phyloP scores from a whole-genome alignment of 1,139 yeast species.

The Pichia norvegensis region DNA sequence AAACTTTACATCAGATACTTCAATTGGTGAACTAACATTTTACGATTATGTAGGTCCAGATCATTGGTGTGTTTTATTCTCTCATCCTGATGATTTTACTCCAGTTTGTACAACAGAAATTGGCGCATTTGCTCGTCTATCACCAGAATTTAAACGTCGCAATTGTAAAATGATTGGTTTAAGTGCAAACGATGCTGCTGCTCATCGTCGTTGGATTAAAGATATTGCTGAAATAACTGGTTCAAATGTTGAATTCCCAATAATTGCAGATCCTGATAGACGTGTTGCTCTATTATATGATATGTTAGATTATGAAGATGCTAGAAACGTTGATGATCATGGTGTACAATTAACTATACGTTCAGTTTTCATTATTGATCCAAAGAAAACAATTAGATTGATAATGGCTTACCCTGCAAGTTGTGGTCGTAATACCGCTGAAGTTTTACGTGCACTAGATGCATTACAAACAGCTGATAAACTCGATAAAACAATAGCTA shows the following conservation, averaged over 20 bases:
- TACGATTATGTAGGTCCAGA: slow-evolving; percentile 62
- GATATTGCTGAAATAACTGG: slow-evolving; percentile 77
- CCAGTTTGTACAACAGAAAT: slow-evolving; percentile 88
- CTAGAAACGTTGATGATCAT: slow-evolving; percentile 49
- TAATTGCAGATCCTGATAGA: slow-evolving; percentile 69
- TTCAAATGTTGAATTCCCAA: slow-evolving; percentile 62
- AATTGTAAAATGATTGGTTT: slow-evolving; percentile 71
- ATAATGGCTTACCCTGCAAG: slow-evolving; percentile 77
- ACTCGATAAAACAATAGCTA: slow-evolving; percentile 49
- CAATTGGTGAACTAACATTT: slow-evolving; percentile 67
- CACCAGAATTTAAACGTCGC: slow-evolving; percentile 74
- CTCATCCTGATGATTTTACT: slow-evolving; percentile 85
- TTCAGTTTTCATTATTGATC: slow-evolving; percentile 79
- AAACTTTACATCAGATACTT: slow-evolving; percentile 65
- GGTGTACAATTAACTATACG: slow-evolving; percentile 66
- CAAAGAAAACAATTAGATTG: slow-evolving; percentile 64
- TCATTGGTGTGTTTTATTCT: slow-evolving; percentile 72
- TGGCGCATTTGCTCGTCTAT: slow-evolving; percentile 79
- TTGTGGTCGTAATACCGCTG: slow-evolving; percentile 84
- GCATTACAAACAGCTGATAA: slow-evolving; percentile 71
- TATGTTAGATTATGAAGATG: slow-evolving; percentile 68
- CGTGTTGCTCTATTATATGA: slow-evolving; percentile 63
- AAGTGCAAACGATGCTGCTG: slow-evolving; percentile 62
- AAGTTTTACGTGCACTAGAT: slow-evolving; percentile 72
- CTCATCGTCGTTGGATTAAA: slow-evolving; percentile 74